Base-by-base conservation (phyloP, 1,139 yeast genomes). In the Hyphopichia khmerensis region DNA sequence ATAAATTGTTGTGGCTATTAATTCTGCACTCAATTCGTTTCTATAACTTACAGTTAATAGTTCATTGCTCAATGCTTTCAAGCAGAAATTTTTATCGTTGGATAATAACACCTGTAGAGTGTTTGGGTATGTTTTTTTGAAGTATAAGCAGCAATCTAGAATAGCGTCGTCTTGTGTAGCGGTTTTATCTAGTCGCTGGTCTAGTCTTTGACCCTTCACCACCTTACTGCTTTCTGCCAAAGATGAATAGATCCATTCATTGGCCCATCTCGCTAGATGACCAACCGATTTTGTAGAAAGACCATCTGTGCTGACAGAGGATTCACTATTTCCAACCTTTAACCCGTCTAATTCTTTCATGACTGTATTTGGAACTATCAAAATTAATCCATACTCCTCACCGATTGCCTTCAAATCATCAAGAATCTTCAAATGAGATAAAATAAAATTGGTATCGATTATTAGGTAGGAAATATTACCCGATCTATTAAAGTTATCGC, bases 21-120 rank as follows among this genome's bases (percentile, higher is more conserved):
- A 48, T 17, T 67, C 62, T 0, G 90, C 87, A 2, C 79, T 74
- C 86, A 87, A 80, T 0, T 71, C 77, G 14, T 68, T 61, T 23
- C 80, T 65, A 52, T 64, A 85, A 3, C 90, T 82, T 0, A 89
- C 83, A 0, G 96, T 88, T 32, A 81, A 65, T 0, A 89, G 59
- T 0, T 72, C 82, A 53, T 88, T 83, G 1, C 83, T 62, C 41
- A 90, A 66, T 0, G 96, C 95, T 58, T 85, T 87, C 48, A 79
- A 63, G 59, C 96, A 88, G 17, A 91, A 67, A 57, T 90, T 90
- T 51, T 83, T 84, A 59, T 91, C 98, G 59, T 90, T 87, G 0
- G 96, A 84, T 41, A 89, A 55, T 27, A 87, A 61, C 4, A 89
- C 76, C 4, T 84, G 84, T 40, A 88, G 65, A 35, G 73, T 67